A percentile compares a stretch with the other conserved stretches of the same genome.
phyloP scores from a whole-genome alignment of 768 basidiomycete species.

The Ramaria sp. region DNA sequence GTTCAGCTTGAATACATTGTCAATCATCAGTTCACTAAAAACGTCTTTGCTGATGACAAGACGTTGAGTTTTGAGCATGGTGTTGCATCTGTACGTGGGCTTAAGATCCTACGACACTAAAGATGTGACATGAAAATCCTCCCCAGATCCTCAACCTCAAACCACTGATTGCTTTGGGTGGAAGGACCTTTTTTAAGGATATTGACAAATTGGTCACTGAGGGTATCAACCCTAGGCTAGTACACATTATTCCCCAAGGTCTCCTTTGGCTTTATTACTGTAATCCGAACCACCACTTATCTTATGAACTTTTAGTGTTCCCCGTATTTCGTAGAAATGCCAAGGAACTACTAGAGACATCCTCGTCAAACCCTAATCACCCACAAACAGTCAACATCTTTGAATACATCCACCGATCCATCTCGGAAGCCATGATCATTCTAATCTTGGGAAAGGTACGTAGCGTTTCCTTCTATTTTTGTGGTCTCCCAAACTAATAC shows the following conservation, averaged over 20 bases:
- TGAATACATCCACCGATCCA: constrained; percentile 19
- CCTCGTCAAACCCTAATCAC: background rate
- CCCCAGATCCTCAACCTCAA: no score
- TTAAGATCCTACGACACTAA: no score
- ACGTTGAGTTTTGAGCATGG: constrained; percentile 24
- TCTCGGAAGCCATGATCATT: constrained; percentile 23
- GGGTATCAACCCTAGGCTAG: no score
- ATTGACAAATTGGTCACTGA: no score
- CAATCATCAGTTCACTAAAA: constrained; percentile 17
- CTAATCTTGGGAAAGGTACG: constrained; percentile 22
- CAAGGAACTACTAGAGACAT: constrained; percentile 5
- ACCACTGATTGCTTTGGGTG: no score
- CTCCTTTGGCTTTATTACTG: background rate
- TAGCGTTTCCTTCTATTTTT: background rate
- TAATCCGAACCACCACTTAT: constrained; percentile 9
- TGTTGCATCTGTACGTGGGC: constrained; percentile 17
- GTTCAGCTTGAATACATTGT: constrained; percentile 25
- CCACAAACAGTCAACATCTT: constrained; percentile 17
- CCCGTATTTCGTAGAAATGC: constrained; percentile 18
- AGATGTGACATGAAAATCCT: background rate
- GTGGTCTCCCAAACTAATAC: background rate
- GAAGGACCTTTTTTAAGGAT: no score
- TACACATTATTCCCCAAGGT: no score
- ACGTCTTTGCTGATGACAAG: constrained; percentile 21
- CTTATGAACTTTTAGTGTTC: constrained; percentile 23